Base-by-base conservation (phyloP, 306 rosid genomes). In the Ziziphus jujuba region DNA sequence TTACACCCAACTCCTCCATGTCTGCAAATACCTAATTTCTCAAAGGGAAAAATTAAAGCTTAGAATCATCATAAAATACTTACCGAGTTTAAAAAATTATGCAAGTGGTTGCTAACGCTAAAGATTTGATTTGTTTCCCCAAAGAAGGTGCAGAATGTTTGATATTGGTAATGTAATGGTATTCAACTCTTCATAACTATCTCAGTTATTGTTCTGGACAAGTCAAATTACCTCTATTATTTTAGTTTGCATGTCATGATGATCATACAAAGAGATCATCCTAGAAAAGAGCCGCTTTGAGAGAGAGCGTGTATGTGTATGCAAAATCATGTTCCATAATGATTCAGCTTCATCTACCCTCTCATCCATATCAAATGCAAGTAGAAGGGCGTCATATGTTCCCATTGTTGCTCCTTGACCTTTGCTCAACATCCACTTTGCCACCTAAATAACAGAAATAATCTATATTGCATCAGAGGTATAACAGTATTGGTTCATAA, bases 351-450 rank as follows among this genome's bases (percentile, higher is more conserved):
- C 99, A 24, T 90, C 96, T 17, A 88, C 85, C 82, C 99, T 86
- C 60, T 69, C 63, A 50, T 90, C 89, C 86, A 80, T 85, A 77
- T 90, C 95, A 82, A 90, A 93, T 59, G 99, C 97, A 64, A 90
- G 71, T 51, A 93, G 90, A 67, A 93, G 97, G 67, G 89, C 81
- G 73, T 90, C 97, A 24, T 86, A 93, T 3, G 97, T 90, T 75
- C 90, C 96, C 95, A 93, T 84, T 65, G 99, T 93, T 66, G 88
- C 79, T 59, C 98, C 96, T 76, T 90, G 97, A 56, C 97, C 99
- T 82, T 81, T 90, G 92, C 97, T 85, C 82, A 90, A 56, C 99
- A 90, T 88, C 97, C 97, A 90, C 82, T 93, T 93, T 9, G 99
- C 92, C 75, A 93, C 84, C 99, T 93, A 82, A 5, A 48, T n/a